Conservation (phyloP, 1,139 yeast genomes). For the Nakaseomyces bracarensis region DNA sequence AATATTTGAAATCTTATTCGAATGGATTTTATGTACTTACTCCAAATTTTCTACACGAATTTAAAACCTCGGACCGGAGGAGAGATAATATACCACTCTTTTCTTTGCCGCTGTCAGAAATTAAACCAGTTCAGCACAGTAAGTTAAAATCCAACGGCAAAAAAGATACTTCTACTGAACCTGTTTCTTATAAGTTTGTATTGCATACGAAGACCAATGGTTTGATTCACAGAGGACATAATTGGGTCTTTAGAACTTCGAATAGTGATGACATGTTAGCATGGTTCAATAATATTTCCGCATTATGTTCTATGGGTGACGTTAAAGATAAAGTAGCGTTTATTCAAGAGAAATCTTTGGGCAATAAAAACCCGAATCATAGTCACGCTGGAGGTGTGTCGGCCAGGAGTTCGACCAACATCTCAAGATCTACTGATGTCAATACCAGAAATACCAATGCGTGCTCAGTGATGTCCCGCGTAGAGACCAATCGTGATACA, state of each 20-base stretch:
- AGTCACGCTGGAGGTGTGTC: not conserved
- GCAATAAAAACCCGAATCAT: conserved; percentile 13
- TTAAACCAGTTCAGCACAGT: conserved; percentile 75
- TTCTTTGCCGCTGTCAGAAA: conserved; percentile 75
- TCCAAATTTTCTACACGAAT: conserved; percentile 81
- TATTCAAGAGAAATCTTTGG: conserved; percentile 17
- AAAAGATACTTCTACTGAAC: not conserved
- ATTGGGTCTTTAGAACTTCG: conserved; percentile 87
- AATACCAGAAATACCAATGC: conserved; percentile 6
- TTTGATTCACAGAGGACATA: conserved; percentile 65
- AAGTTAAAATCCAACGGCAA: conserved; percentile 61
- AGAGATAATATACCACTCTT: conserved; percentile 80
- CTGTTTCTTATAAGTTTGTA: conserved; percentile 6
- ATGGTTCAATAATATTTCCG: conserved; percentile 76
- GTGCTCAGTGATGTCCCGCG: conserved; percentile 8
- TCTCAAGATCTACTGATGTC: conserved; percentile 6
- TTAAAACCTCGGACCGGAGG: conserved; percentile 73
- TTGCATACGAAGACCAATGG: conserved; percentile 37
- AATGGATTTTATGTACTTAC: conserved; percentile 89
- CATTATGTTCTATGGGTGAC: conserved; percentile 36
- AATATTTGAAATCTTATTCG: conserved; percentile 80
- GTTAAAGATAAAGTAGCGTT: conserved; percentile 25
- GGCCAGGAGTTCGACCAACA: conserved; percentile 7
- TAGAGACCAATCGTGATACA: conserved; percentile 6
- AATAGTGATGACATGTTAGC: conserved; percentile 67